A percentile compares a stretch with the other conserved stretches of the same genome.
Conservation (phyloP, 495 filamentous ascomycete genomes). For the Ascodesmis nigricans region DNA sequence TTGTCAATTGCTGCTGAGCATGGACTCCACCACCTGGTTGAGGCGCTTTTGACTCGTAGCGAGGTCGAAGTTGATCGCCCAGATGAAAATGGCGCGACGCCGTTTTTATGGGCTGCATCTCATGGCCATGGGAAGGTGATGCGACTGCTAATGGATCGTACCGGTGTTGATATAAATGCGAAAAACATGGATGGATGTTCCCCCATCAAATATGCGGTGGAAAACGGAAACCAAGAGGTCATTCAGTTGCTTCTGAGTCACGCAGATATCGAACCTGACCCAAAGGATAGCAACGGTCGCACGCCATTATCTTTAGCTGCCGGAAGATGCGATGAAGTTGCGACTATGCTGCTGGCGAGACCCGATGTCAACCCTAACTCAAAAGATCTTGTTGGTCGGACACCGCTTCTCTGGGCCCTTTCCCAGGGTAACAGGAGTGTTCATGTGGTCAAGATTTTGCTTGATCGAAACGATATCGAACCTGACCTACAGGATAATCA, state of each 20-base stretch:
- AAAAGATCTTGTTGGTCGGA: background rate
- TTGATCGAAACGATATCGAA: background rate
- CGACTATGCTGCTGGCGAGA: background rate
- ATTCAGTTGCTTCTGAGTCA: too few species aligned
- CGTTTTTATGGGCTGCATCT: background rate
- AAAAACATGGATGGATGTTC: too few species aligned
- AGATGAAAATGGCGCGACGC: too few species aligned
- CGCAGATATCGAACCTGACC: too few species aligned
- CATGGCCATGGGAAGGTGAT: background rate
- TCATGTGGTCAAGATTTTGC: slow-evolving; percentile 1
- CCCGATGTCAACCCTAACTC: background rate
- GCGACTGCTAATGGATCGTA: background rate
- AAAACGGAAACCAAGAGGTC: too few species aligned
- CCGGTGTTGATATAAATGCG: too few species aligned
- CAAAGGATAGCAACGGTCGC: background rate
- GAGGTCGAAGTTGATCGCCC: too few species aligned
- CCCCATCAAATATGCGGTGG: too few species aligned
- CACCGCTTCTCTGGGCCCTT: background rate
- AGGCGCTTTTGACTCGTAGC: background rate
- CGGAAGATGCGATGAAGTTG: too few species aligned
- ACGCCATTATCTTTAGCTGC: background rate
- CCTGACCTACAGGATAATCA: too few species aligned
- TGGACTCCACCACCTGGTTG: too few species aligned
- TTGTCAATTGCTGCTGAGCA: too few species aligned
- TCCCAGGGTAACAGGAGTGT: background rate